phyloP scores from a whole-genome alignment of 768 basidiomycete species.

The Leccinum barrowsii region DNA sequence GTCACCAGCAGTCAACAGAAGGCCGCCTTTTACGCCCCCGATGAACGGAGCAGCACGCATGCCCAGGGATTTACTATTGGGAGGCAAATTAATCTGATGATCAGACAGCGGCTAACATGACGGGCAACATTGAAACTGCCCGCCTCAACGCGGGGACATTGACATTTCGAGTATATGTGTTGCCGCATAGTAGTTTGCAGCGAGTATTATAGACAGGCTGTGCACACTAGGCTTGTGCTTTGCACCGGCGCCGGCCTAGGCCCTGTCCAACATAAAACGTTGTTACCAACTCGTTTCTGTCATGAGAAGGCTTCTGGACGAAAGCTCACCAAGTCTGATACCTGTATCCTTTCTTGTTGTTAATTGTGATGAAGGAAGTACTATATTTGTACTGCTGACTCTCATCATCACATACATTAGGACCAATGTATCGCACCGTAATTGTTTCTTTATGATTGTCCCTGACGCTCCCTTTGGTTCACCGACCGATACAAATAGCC shows the following conservation, averaged over 20 bases:
- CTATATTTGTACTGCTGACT: constrained; percentile 28
- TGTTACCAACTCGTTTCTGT: constrained; percentile 7
- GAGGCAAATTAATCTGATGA: constrained; percentile 29
- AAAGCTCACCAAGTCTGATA: constrained; percentile 15
- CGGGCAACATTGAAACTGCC: constrained; percentile 6
- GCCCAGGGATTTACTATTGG: constrained; percentile 21
- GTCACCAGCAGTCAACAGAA: constrained; percentile 19
- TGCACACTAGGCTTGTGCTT: constrained; percentile 10
- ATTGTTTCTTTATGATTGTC: constrained; percentile 24
- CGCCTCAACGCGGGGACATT: constrained; percentile 17
- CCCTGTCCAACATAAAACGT: constrained; percentile 10
- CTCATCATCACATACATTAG: constrained; percentile 16
- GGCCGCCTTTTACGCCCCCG: constrained; percentile 14
- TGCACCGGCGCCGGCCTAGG: constrained; percentile 11
- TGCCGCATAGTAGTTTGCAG: not conserved
- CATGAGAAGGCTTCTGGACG: not conserved
- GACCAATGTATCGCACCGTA: constrained; percentile 18
- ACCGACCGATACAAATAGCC: not conserved
- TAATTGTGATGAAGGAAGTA: constrained; percentile 29
- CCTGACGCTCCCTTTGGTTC: constrained; percentile 13
- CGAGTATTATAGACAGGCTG: not conserved
- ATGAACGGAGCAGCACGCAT: constrained; percentile 4
- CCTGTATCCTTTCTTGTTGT: constrained; percentile 27
- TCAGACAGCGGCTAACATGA: constrained; percentile 13
- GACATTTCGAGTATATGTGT: constrained; percentile 2